Conservation (phyloP, 176 grass and related monocot genomes). For the Phragmites australis region DNA sequence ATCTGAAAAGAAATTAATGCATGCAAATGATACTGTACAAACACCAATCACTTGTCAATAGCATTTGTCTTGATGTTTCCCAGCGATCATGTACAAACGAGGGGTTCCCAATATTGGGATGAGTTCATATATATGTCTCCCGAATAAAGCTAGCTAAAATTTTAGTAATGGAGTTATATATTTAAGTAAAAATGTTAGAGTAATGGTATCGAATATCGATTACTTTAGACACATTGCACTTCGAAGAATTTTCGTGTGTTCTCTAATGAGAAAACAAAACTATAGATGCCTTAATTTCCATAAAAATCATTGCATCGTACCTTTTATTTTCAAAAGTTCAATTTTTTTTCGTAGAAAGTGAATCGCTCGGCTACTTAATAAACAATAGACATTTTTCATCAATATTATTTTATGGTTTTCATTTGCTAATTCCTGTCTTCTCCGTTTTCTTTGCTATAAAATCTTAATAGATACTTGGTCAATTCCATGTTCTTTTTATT, state of each 20-base stretch:
- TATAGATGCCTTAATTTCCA: background rate
- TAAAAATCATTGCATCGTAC: background rate
- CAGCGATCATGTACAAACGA: background rate
- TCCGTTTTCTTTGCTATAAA: background rate
- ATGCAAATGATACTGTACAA: constrained; percentile 29
- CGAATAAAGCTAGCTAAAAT: background rate
- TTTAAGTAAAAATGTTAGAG: background rate
- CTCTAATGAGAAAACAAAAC: background rate
- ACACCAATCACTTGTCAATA: constrained; percentile 9
- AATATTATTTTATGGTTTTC: background rate
- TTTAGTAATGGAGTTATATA: background rate
- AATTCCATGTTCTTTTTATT: no score
- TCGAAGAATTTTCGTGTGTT: background rate
- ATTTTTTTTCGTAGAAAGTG: background rate
- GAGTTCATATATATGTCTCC: background rate
- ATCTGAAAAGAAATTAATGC: constrained; percentile 30
- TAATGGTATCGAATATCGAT: background rate
- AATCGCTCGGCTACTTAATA: no score
- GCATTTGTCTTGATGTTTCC: constrained; percentile 30
- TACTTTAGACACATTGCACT: background rate
- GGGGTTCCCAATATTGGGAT: background rate
- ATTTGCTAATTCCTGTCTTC: no score
- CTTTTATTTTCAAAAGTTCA: background rate
- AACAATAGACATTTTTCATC: background rate
- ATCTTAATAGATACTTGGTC: no score